These are phyloP conservation scores for Paulownia fortunei DNA, from an alignment of 257 asterid genomes.

Conservation along the genomic window DNA sequence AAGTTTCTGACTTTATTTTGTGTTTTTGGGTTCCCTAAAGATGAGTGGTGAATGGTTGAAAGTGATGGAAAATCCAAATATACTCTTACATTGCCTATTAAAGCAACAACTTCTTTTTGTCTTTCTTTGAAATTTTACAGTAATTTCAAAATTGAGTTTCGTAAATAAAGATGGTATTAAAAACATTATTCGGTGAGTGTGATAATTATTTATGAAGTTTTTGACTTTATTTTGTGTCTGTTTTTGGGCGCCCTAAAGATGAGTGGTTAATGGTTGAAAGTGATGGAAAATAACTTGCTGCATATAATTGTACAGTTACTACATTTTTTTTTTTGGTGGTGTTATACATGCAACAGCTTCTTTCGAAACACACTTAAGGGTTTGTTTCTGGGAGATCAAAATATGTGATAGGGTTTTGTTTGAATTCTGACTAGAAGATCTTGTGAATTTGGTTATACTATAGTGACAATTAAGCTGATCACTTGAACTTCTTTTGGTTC, in stretches of 20 bases:
- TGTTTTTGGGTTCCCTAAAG: neutral
- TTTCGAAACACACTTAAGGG: neutral
- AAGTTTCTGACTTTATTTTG: neutral
- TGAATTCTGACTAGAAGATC: neutral
- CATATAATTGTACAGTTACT: neutral
- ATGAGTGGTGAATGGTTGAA: neutral
- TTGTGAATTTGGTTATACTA: neutral
- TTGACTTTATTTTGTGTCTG: neutral
- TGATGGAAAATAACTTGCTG: neutral
- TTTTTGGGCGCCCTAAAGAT: neutral
- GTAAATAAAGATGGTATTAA: too few species aligned
- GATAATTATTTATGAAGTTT: neutral
- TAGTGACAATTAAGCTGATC: conserved; percentile 1
- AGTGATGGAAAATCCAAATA: neutral
- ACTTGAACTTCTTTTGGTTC: neutral
- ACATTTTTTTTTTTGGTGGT: neutral
- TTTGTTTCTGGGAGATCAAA: neutral
- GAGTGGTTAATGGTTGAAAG: neutral
- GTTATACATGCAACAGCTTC: neutral
- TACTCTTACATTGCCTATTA: neutral
- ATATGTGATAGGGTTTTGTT: neutral
- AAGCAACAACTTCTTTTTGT: neutral
- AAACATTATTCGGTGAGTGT: neutral
- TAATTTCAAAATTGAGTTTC: neutral
- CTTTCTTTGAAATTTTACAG: neutral